Evolutionary conservation across 2,329 filamentous ascomycete species (phyloP), one percentile per base, ranked within the genome.

Genomic region (Fusarium sp.): DNA sequence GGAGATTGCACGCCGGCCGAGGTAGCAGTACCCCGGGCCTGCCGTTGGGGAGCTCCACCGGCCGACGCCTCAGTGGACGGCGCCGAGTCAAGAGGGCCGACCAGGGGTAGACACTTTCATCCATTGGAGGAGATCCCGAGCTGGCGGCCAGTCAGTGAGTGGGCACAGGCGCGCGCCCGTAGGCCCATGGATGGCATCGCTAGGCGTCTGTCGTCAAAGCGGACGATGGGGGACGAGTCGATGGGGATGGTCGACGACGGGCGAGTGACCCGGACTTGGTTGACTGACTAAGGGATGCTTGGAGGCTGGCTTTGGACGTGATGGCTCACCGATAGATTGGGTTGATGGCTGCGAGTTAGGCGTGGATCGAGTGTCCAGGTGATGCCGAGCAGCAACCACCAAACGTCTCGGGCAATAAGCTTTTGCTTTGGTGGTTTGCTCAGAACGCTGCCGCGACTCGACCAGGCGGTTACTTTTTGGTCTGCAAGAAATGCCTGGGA

Each of bases 11-110:
- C 51, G 12, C 39, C 54, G 55, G 44, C 40, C 57, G 47, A 72
- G 60, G 73, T 76, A 76, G 46, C 48, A 71, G 63, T 70, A 67
- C 57, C 66, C 66, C 63, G 61, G 72, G 61, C 54, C 65, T 58
- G 66, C 63, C 61, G 59, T 62, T 71, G 70, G 48, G 60, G 57
- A 53, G 62, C 70, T 67, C 73, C 73, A 75, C 72, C 46, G 39
- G 48, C 16, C 28, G 47, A 62, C 66, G 52, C 51, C 62, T 71
- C 68, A 74, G 54, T 69, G 73, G 61, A 52, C 71, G 71, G 59
- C 59, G 57, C 61, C 67, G 72, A 75, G 73, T 75, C 73, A 71
- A 73, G 71, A 53, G 46, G 34, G 41, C 37, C 13, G 51, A 56
- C 51, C 28, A 40, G 58, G 51, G 52, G 43, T 41, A 23, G 23